A percentile compares a stretch with the other conserved stretches of the same genome.
Evolutionary conservation across 495 filamentous ascomycete species (phyloP).

Genomic region (Xylaria telfairii): DNA sequence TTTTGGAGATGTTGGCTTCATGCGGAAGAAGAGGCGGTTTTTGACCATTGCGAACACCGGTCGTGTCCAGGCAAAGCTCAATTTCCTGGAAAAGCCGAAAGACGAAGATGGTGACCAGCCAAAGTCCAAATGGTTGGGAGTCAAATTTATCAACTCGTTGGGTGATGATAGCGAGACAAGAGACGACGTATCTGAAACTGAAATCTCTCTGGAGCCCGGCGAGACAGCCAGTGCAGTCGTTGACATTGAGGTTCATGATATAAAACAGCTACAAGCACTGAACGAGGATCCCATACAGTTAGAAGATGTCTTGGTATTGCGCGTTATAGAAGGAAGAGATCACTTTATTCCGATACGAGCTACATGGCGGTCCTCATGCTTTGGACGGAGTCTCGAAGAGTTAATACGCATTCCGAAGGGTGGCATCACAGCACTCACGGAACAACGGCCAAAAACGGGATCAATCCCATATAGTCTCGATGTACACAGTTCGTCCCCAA

Average conservation of each 20-base stretch:
- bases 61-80: conserved; percentile 73
- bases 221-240: conserved; percentile 77
- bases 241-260: conserved; percentile 65
- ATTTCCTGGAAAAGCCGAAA: conserved; percentile 73
- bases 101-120: conserved; percentile 45
- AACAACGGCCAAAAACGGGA: conserved; percentile 37
- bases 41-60: conserved; percentile 94
- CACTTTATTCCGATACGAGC: conserved; percentile 86
- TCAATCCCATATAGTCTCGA: conserved; percentile 53
- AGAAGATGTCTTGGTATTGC: conserved; percentile 89
- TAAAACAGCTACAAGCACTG: conserved; percentile 69
- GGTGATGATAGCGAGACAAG: conserved; percentile 22
- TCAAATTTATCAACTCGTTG: conserved; percentile 60
- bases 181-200: conserved; percentile 47
- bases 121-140: conserved; percentile 67
- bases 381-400: conserved; percentile 82
- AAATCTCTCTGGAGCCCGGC: conserved; percentile 76
- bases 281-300: conserved; percentile 70
- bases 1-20: conserved; percentile 75
- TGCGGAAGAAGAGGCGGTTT: conserved; percentile 64
- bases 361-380: conserved; percentile 79
- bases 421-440: conserved; percentile 62
- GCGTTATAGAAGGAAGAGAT: conserved; percentile 82
- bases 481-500: conserved; percentile 62
- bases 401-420: conserved; percentile 84